Base-by-base conservation (phyloP, 805 yeast genomes). In the Priceomyces fermenticarens region DNA sequence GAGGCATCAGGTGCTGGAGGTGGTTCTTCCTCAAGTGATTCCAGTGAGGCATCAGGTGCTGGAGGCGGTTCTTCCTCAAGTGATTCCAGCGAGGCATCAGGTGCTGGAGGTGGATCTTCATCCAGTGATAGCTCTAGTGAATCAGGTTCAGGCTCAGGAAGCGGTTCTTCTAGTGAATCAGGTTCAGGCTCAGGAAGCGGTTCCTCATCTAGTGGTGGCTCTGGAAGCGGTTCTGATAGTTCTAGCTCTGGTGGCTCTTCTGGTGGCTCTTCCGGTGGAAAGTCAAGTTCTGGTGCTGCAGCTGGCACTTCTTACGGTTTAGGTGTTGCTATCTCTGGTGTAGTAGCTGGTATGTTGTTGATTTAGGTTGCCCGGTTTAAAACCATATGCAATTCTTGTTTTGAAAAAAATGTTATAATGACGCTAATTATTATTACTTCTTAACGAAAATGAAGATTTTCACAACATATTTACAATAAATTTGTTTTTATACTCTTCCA, bases 341-440 rank as follows among this genome's bases (percentile, higher is more conserved):
- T 47, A 30, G 41, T 44, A 31, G 50, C 43, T 29, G 60, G 58
- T 39, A 42, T 52, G 13, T 43, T 52, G 40, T 48, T 54, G 45
- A 46, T 54, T 43, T 54, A 52, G 38, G 27, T 35, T 35, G 10
- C 13, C 16, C n/a, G 12, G 6, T 13, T 32, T 29, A 8, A 20
- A 20, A 20, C 25, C 25, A 20, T 20, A 20, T 4, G 7, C 1
- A 5, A 36, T 10, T 16, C 7, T 16, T 11, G 37, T 35, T 35
- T 23, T 4, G 9, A 32, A 32, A 29, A 12, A n/a, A 29, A 29
- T 12, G 13, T 29, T 14, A 12, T 12, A 12, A 12, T 29, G 15
- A 5, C 14, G 6, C 32, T 29, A n/a, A 5, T 29, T 4, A 29
- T 29, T 29, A 14, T 29, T 29, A 29, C 6, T 29, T n/a, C 8